Evolutionary conservation across 2,329 filamentous ascomycete genomes (phyloP).

Genomic region (Epichloe gansuensis): DNA sequence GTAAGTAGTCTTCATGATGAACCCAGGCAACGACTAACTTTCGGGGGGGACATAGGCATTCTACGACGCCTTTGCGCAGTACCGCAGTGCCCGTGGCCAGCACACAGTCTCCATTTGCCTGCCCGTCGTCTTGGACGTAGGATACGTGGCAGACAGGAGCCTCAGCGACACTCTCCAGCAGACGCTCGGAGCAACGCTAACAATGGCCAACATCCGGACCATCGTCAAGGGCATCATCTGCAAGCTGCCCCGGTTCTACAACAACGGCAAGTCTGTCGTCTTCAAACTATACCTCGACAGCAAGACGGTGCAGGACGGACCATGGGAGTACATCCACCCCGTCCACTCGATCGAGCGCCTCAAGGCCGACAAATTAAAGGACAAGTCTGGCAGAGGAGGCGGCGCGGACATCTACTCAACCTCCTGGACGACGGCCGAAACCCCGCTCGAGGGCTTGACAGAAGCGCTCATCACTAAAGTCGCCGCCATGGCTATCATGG

Average conservation of each 20-base stretch:
- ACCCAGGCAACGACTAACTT: background rate
- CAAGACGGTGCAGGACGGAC: background rate
- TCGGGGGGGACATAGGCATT: conserved; percentile 23
- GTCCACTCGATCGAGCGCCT: conserved; percentile 1
- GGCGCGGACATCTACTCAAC: background rate
- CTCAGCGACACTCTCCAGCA: conserved; percentile 1
- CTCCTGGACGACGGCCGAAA: conserved; percentile 3
- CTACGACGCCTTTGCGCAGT: conserved; percentile 27
- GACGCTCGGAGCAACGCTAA: conserved; percentile 1
- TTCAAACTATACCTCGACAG: conserved; percentile 1
- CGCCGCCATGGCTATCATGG: conserved; percentile 6
- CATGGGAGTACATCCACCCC: conserved; percentile 4
- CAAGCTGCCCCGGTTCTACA: background rate
- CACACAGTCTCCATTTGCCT: conserved; percentile 10
- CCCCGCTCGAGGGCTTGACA: conserved; percentile 1
- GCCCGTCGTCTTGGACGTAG: conserved; percentile 11
- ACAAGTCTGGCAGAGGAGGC: background rate
- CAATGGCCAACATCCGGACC: conserved; percentile 5
- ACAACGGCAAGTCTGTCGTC: background rate
- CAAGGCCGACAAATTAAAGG: background rate
- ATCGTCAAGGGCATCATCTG: conserved; percentile 6
- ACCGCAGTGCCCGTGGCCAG: conserved; percentile 19
- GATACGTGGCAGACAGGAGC: conserved; percentile 12
- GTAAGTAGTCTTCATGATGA: conserved; percentile 1
- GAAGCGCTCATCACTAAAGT: conserved; percentile 7